Conservation (phyloP, 225 moss, liverwort and hornwort species). For the Takakia lepidozioides region DNA sequence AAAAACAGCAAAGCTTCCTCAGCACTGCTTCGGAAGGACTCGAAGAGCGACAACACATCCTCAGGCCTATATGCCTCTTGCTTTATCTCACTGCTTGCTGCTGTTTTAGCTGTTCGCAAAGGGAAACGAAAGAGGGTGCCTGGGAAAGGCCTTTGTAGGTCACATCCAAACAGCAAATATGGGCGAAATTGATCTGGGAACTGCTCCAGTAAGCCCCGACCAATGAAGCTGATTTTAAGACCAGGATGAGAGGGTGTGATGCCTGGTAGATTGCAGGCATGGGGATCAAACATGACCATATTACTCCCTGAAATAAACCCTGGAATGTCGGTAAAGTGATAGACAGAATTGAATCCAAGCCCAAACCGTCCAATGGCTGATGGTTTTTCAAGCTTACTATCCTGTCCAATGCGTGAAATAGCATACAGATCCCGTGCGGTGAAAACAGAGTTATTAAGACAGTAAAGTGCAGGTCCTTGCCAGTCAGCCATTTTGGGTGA, state of each 20-base stretch:
- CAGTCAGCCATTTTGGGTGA: conserved; percentile 85
- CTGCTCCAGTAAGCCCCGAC: conserved; percentile 76
- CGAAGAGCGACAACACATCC: conserved; percentile 67
- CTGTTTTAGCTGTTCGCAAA: conserved; percentile 55
- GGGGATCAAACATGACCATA: conserved; percentile 87
- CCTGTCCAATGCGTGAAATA: conserved; percentile 86
- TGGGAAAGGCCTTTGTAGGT: conserved; percentile 70
- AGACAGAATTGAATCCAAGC: conserved; percentile 88
- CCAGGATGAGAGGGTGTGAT: conserved; percentile 88
- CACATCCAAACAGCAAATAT: conserved; percentile 74
- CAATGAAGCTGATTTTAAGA: conserved; percentile 80
- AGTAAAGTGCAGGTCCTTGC: conserved; percentile 85
- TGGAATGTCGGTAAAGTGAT: conserved; percentile 90
- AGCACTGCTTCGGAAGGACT: conserved; percentile 76
- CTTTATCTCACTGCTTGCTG: conserved; percentile 75
- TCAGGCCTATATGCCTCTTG: conserved; percentile 79
- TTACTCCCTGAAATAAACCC: conserved; percentile 82
- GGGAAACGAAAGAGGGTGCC: conserved; percentile 88
- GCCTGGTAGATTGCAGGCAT: conserved; percentile 81
- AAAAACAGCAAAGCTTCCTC: conserved; percentile 78
- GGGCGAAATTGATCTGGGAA: conserved; percentile 86
- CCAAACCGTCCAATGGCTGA: conserved; percentile 90
- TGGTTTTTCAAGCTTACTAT: conserved; percentile 87
- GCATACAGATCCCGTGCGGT: conserved; percentile 79
- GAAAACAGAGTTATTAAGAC: conserved; percentile 76